Percentiles rank a stretch among this genome's conserved stretches.
Conservation (phyloP, 257 asterid genomes). For the Fraxinus quadrangulata region DNA sequence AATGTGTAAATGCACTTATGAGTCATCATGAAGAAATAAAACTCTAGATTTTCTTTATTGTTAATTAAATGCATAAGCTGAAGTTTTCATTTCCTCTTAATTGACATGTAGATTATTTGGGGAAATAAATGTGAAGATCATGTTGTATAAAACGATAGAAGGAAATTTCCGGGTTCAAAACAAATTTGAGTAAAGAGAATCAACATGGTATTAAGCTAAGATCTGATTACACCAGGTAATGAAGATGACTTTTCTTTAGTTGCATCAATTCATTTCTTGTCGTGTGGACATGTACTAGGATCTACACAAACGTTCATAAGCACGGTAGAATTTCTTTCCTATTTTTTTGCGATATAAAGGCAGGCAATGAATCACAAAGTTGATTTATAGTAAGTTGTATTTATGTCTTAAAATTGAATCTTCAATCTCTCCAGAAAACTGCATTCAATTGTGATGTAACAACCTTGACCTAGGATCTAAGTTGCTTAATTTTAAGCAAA, state of each 20-base stretch:
- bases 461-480: not conserved
- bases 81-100: not conserved
- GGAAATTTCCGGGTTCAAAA: not conserved
- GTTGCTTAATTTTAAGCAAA: not conserved
- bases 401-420: not conserved
- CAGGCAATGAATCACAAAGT: not conserved
- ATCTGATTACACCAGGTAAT: not conserved
- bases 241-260: not conserved
- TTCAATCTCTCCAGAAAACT: not conserved
- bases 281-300: not conserved
- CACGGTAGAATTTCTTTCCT: not conserved
- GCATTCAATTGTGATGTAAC: not conserved
- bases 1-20: not conserved
- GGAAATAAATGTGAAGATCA: not conserved
- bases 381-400: not conserved
- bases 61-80: conserved; percentile 1
- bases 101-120: not conserved
- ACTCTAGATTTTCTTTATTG: not conserved
- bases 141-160: not conserved
- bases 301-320: not conserved
- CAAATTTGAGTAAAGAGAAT: not conserved
- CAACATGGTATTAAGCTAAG: not conserved
- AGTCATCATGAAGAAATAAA: not conserved
- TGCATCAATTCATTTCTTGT: not conserved
- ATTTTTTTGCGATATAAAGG: not conserved